Evolutionary conservation across 2,329 filamentous ascomycete species (phyloP).

Genomic region (Tolypocladium tropicale): DNA sequence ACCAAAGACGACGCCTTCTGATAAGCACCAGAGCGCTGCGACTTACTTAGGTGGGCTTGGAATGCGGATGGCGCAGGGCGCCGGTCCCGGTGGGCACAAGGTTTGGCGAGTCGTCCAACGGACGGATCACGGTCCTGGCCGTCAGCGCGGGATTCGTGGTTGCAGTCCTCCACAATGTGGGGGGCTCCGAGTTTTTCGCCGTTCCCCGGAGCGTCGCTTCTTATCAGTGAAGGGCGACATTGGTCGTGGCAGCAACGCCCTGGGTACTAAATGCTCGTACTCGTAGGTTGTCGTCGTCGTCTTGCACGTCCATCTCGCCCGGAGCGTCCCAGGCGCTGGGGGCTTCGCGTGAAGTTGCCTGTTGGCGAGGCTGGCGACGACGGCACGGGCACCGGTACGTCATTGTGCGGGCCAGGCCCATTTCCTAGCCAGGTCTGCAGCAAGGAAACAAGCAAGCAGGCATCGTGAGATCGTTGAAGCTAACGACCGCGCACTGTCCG

Average conservation of each 20-base stretch:
- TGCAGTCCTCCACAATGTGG: not conserved
- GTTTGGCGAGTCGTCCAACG: not conserved
- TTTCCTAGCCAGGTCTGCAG: not conserved
- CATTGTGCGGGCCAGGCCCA: not conserved
- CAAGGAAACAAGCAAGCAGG: not conserved
- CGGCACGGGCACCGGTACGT: not conserved
- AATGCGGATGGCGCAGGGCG: not conserved
- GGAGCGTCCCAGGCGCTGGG: not conserved
- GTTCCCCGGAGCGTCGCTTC: not conserved
- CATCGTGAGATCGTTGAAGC: not conserved
- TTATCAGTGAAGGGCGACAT: no score
- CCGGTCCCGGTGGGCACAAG: not conserved
- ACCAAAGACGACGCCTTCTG: no score
- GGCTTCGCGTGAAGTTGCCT: not conserved
- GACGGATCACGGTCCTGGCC: not conserved
- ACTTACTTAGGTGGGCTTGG: no score
- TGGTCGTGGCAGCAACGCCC: no score
- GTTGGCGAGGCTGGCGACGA: not conserved
- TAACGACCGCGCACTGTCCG: not conserved
- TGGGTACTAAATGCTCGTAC: no score
- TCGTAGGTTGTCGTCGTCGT: not conserved
- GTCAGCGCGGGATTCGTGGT: not conserved
- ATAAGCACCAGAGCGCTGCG: not conserved
- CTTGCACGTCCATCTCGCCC: not conserved
- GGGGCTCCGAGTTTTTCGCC: not conserved